Conservation (phyloP, 148 eudicot species). For the Camellia lanceoleosa region DNA sequence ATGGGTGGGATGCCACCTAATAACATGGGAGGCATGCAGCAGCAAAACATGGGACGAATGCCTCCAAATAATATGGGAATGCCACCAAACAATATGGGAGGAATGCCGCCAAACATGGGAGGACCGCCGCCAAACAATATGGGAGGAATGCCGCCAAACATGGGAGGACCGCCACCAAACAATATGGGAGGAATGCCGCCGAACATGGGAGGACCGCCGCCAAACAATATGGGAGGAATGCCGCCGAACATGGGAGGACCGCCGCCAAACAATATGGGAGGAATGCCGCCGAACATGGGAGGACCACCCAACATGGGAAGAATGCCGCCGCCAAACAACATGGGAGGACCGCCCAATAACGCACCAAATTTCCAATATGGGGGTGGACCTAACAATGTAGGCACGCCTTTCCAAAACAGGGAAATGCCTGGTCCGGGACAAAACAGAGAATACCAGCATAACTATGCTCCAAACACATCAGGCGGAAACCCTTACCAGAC, state of each 20-base stretch:
- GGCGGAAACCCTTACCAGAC: slow-evolving; percentile 43
- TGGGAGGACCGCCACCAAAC: slow-evolving; percentile 15
- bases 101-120: slow-evolving; percentile 19
- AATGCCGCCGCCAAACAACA: slow-evolving; percentile 13
- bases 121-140: slow-evolving; percentile 10
- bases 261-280: slow-evolving; percentile 13
- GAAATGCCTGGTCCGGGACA: slow-evolving; percentile 33
- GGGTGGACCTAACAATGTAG: slow-evolving; percentile 34
- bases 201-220: slow-evolving; percentile 17
- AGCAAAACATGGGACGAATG: slow-evolving; percentile 20
- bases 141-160: slow-evolving; percentile 20
- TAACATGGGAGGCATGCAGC: slow-evolving; percentile 26
- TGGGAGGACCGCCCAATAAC: slow-evolving; percentile 24
- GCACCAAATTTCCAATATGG: slow-evolving; percentile 35
- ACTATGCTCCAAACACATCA: slow-evolving; percentile 35
- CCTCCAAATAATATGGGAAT: slow-evolving; percentile 32
- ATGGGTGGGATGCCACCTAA: slow-evolving; percentile 25
- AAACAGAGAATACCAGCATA: slow-evolving; percentile 22
- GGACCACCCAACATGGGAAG: slow-evolving; percentile 18
- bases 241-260: slow-evolving; percentile 8
- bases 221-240: slow-evolving; percentile 16
- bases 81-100: slow-evolving; percentile 15
- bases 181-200: slow-evolving; percentile 19
- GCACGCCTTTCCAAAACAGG: slow-evolving; percentile 37
- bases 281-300: slow-evolving; percentile 14